Conservation (phyloP, 371 early-diverging fungal genomes). For the Zychaea mexicana region DNA sequence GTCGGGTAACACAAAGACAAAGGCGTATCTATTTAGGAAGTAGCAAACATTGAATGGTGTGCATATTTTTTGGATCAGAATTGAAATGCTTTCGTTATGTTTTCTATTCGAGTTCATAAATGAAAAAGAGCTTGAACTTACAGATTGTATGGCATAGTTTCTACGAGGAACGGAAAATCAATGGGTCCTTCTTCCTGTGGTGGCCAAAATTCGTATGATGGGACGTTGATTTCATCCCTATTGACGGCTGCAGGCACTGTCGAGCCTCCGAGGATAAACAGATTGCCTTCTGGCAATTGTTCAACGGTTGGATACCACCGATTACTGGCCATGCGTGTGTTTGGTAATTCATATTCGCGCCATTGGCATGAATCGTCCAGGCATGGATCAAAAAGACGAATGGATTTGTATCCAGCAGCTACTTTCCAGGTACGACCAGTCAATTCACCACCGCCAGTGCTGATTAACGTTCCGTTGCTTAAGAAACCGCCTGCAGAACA, state of each 20-base stretch:
- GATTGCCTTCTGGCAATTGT: constrained; percentile 54
- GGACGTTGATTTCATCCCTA: constrained; percentile 48
- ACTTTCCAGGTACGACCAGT: constrained; percentile 40
- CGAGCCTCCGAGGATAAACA: constrained; percentile 60
- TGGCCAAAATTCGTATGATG: constrained; percentile 47
- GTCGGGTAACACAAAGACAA: constrained; percentile 52
- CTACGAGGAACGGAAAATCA: constrained; percentile 46
- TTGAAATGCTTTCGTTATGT: no score
- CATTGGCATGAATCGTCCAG: constrained; percentile 44
- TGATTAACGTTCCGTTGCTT: constrained; percentile 57
- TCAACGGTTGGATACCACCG: constrained; percentile 66
- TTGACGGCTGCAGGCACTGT: constrained; percentile 50
- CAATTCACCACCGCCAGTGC: constrained; percentile 58
- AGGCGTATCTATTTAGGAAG: constrained; percentile 40
- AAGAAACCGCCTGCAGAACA: constrained; percentile 65
- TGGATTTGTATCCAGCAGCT: constrained; percentile 52
- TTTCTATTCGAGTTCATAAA: no score
- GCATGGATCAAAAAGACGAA: constrained; percentile 57
- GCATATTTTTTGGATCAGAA: not conserved
- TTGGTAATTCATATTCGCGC: constrained; percentile 28
- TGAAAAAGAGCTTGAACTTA: no score
- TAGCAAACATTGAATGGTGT: no score
- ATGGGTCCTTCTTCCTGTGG: constrained; percentile 31
- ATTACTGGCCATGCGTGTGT: constrained; percentile 37
- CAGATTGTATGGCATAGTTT: constrained; percentile 64